These are phyloP conservation scores for Heliocybe sulcata DNA, from an alignment of 1,284 basidiomycete species.

Conservation along the genomic window DNA sequence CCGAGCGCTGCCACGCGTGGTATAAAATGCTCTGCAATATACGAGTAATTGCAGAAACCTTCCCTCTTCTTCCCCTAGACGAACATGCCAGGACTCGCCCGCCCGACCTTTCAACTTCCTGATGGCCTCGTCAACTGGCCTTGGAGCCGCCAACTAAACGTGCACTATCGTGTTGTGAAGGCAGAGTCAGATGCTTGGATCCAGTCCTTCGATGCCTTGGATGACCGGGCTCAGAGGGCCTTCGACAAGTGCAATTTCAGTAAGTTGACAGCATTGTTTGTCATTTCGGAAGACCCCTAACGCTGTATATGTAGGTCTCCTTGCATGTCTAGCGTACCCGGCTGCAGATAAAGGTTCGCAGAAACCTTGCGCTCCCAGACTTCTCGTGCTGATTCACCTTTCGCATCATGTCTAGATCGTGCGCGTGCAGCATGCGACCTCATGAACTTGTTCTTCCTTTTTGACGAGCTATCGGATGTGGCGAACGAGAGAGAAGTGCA, in stretches of 20 bases:
- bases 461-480: constrained; percentile 11
- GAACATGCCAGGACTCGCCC: not conserved
- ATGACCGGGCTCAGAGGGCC: constrained; percentile 21
- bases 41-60: too few relatives aligned
- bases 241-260: constrained; percentile 30
- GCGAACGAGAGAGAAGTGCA: constrained; percentile 3
- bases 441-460: constrained; percentile 12
- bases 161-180: constrained; percentile 21
- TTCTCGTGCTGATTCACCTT: too few relatives aligned
- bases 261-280: constrained; percentile 10
- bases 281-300: not conserved
- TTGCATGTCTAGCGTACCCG: not conserved
- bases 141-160: constrained; percentile 25
- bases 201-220: constrained; percentile 23
- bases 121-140: constrained; percentile 27
- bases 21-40: too few relatives aligned
- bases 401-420: constrained; percentile 2
- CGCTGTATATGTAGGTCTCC: not conserved
- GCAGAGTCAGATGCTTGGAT: constrained; percentile 25
- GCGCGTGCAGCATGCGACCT: constrained; percentile 9
- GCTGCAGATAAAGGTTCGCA: not conserved
- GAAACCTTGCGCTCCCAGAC: too few relatives aligned
- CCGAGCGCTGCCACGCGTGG: too few relatives aligned
- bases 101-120: constrained; percentile 15
- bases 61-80: too few relatives aligned